phyloP scores from a whole-genome alignment of 2,329 filamentous ascomycete species.

The Ophiostoma fasciatum region DNA sequence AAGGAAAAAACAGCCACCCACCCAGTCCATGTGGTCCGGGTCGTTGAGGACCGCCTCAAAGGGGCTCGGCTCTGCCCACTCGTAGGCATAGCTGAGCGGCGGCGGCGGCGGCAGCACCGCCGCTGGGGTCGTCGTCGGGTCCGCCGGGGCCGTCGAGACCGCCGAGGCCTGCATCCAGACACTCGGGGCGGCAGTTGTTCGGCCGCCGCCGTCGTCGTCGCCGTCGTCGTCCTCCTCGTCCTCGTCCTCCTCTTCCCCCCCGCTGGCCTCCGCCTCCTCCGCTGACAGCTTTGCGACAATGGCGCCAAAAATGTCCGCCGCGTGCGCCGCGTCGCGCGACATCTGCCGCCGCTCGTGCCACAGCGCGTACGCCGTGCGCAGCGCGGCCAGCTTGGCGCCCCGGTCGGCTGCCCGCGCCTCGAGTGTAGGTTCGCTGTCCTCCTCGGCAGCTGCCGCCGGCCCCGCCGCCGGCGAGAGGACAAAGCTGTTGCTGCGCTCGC shows the following conservation, averaged over 20 bases:
- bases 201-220: neutral
- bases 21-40: conserved; percentile 12
- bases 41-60: conserved; percentile 10
- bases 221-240: neutral
- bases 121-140: neutral
- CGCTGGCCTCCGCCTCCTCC: neutral
- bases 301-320: conserved; percentile 28
- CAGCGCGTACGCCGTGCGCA: conserved; percentile 27
- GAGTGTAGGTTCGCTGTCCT: too few relatives aligned
- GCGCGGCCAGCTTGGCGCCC: conserved; percentile 22
- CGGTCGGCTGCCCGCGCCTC: conserved; percentile 6
- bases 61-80: conserved; percentile 8
- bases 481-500: too few relatives aligned
- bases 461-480: neutral
- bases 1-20: neutral
- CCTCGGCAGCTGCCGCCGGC: too few relatives aligned
- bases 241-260: neutral
- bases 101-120: neutral
- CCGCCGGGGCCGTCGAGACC: too few relatives aligned
- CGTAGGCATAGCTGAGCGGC: conserved; percentile 4
- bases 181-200: too few relatives aligned
- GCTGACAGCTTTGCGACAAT: conserved; percentile 27
- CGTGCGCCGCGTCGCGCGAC: conserved; percentile 29
- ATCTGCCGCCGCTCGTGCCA: conserved; percentile 27
- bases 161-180: too few relatives aligned